Percentiles rank a stretch among this genome's conserved stretches.
Conservation (phyloP, 306 rosid species). For the Astragalus membranaceus region DNA sequence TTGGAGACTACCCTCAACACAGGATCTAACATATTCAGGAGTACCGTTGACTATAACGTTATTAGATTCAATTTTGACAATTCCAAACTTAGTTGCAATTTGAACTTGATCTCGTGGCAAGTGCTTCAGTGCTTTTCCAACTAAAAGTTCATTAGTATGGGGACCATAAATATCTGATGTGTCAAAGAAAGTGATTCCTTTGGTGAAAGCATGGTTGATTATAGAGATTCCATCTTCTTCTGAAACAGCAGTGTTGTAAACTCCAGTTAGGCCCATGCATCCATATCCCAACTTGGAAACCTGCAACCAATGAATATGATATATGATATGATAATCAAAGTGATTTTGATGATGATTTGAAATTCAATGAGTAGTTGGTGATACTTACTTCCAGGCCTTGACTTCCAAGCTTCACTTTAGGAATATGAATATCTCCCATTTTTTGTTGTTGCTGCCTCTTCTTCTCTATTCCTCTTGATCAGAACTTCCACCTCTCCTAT, state of each 20-base stretch:
- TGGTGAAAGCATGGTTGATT: conserved; percentile 54
- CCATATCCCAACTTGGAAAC: conserved; percentile 84
- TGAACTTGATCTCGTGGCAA: conserved; percentile 70
- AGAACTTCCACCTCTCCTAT: not conserved
- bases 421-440: conserved; percentile 33
- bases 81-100: conserved; percentile 79
- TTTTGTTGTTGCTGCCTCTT: not conserved
- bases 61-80: conserved; percentile 21
- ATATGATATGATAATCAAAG: too few relatives aligned
- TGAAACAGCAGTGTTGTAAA: conserved; percentile 47
- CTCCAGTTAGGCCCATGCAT: conserved; percentile 61
- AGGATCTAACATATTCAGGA: conserved; percentile 78
- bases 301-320: conserved; percentile 10
- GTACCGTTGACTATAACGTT: conserved; percentile 47
- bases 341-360: not conserved
- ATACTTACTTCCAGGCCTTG: conserved; percentile 17
- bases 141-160: conserved; percentile 49
- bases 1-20: conserved; percentile 67
- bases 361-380: not conserved
- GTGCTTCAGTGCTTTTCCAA: conserved; percentile 74
- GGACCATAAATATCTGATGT: conserved; percentile 61
- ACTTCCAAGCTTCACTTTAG: conserved; percentile 23
- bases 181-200: conserved; percentile 78
- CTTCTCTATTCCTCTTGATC: not conserved
- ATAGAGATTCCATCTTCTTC: conserved; percentile 53